Evolutionary conservation across 1,284 basidiomycete genomes (phyloP).

Genomic region (Puccinia coronata): DNA sequence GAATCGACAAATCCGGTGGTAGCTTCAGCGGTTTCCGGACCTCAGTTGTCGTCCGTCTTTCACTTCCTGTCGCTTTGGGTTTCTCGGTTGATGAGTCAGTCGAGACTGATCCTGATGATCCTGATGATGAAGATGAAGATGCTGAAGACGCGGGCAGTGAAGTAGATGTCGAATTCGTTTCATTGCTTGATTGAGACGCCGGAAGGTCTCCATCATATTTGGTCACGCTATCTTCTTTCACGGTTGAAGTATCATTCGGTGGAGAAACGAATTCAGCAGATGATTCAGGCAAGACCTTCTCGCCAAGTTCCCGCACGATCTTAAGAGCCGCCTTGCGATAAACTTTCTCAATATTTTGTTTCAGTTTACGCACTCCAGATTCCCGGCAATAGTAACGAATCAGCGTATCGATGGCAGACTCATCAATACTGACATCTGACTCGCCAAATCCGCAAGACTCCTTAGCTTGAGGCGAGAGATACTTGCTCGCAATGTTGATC

Average conservation of each 20-base stretch:
- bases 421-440: constrained; percentile 75
- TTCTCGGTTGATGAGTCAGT: constrained; percentile 54
- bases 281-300: constrained; percentile 68
- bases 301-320: constrained; percentile 83
- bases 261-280: constrained; percentile 59
- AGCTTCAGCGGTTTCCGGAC: constrained; percentile 78
- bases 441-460: constrained; percentile 82
- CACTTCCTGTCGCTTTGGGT: constrained; percentile 58
- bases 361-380: constrained; percentile 89
- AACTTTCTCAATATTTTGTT: constrained; percentile 88
- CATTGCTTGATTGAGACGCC: constrained; percentile 53
- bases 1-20: constrained; percentile 75
- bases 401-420: constrained; percentile 79
- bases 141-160: constrained; percentile 53
- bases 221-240: constrained; percentile 51
- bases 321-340: constrained; percentile 95
- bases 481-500: constrained; percentile 83
- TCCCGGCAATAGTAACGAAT: constrained; percentile 98
- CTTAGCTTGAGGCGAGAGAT: constrained; percentile 91
- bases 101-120: constrained; percentile 52
- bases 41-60: constrained; percentile 69
- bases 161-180: constrained; percentile 57
- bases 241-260: constrained; percentile 51
- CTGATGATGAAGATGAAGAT: constrained; percentile 55
- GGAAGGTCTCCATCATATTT: constrained; percentile 47